Evolutionary conservation across 768 basidiomycete genomes (phyloP).

Genomic region (Roridomyces roridus): DNA sequence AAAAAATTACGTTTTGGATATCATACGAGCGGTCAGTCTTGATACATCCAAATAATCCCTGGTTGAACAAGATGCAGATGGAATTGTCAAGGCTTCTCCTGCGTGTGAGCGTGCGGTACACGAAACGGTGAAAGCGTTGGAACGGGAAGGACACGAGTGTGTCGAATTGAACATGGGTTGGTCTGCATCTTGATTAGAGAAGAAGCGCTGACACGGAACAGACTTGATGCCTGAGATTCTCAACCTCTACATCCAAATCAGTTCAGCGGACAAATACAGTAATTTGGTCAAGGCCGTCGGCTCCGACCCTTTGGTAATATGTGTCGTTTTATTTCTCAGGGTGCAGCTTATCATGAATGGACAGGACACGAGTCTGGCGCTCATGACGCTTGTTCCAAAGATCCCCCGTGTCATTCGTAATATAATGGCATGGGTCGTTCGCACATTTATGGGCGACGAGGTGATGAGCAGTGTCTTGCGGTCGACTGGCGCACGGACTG

Average conservation of each 20-base stretch:
- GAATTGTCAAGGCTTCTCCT: constrained; percentile 63
- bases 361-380: constrained; percentile 4
- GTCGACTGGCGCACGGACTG: neutral
- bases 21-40: constrained; percentile 13
- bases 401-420: constrained; percentile 12
- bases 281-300: constrained; percentile 6
- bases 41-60: neutral
- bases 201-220: neutral
- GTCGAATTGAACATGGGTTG: constrained; percentile 36
- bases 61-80: constrained; percentile 27
- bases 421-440: neutral
- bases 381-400: constrained; percentile 10
- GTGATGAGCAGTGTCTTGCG: constrained; percentile 4
- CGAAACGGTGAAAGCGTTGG: constrained; percentile 49
- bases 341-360: too few relatives aligned
- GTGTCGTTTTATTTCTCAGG: too few relatives aligned
- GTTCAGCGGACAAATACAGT: constrained; percentile 15
- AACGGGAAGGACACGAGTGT: constrained; percentile 54
- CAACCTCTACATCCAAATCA: neutral
- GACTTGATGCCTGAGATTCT: constrained; percentile 2
- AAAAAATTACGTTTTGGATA: constrained; percentile 43
- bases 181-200: neutral
- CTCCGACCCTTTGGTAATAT: constrained; percentile 20
- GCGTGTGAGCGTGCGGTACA: constrained; percentile 61
- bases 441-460: constrained; percentile 3